phyloP scores from a whole-genome alignment of 352 stramenopile species.

The Phytophthora crassamura region DNA sequence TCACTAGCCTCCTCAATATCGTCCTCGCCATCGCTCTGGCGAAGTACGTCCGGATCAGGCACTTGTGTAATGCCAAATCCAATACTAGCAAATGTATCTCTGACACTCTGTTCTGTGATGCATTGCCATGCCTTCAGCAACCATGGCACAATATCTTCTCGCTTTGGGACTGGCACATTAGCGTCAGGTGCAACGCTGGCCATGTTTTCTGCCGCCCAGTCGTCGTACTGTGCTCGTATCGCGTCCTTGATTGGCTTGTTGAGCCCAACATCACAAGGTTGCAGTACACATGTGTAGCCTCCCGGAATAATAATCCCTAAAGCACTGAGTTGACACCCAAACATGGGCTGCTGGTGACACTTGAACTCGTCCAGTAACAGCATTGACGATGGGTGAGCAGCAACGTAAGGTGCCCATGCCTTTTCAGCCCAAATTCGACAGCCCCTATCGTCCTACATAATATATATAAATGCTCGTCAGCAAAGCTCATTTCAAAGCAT shows the following conservation, averaged over 20 bases:
- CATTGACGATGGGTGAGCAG: neutral
- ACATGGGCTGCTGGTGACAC: neutral
- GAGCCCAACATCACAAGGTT: conserved; percentile 8
- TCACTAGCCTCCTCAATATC: neutral
- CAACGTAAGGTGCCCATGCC: conserved; percentile 7
- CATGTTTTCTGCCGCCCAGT: conserved; percentile 3
- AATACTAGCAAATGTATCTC: neutral
- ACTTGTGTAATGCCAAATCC: neutral
- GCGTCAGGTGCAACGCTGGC: neutral
- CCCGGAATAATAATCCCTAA: conserved; percentile 11
- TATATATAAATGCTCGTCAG: neutral
- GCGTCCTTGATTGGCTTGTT: conserved; percentile 10
- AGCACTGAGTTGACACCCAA: neutral
- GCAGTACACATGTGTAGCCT: conserved; percentile 7
- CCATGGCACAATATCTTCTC: conserved; percentile 8
- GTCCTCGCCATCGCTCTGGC: neutral
- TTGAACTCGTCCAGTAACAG: conserved; percentile 14
- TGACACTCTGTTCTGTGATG: neutral
- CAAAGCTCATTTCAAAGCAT: neutral
- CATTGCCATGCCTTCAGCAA: neutral
- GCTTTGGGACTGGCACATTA: conserved; percentile 7
- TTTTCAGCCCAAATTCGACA: conserved; percentile 10
- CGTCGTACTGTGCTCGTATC: conserved; percentile 1
- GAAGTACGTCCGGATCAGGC: neutral
- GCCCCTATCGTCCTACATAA: neutral